Conservation (phyloP, 2,329 filamentous ascomycete species). For the Alternaria alternata region DNA sequence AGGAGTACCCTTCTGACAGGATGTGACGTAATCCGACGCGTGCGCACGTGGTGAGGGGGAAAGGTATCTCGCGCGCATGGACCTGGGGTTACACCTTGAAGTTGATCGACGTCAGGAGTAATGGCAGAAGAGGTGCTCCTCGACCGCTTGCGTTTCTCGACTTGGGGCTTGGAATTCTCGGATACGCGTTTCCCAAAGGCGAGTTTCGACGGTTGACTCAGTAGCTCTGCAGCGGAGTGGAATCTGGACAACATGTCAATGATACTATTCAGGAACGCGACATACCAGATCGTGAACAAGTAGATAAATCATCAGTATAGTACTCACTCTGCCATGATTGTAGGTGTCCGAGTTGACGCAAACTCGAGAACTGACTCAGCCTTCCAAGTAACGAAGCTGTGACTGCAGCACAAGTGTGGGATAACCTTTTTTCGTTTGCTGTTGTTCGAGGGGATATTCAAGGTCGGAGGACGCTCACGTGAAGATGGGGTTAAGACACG, state of each 20-base stretch:
- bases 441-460: not conserved
- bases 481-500: not conserved
- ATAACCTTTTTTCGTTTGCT: not conserved
- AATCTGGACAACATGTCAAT: conserved; percentile 4
- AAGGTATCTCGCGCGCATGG: not conserved
- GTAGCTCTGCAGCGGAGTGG: conserved; percentile 14
- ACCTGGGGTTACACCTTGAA: not conserved
- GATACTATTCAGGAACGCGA: not conserved
- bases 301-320: not conserved
- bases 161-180: not conserved
- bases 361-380: not conserved
- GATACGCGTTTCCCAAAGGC: conserved; percentile 6
- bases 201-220: conserved; percentile 10
- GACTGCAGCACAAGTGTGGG: not conserved
- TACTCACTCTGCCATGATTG: not conserved
- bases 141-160: not conserved
- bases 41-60: conserved; percentile 2
- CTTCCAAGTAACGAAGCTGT: not conserved
- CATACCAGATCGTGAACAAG: not conserved
- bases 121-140: not conserved
- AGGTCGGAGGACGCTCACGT: not conserved
- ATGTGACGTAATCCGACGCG: conserved; percentile 4
- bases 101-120: not conserved
- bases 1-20: not conserved
- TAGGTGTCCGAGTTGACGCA: not conserved